Evolutionary conservation across 306 rosid genomes (phyloP), one percentile per base, ranked within the genome.

Genomic region (Cicer cuneatum): DNA sequence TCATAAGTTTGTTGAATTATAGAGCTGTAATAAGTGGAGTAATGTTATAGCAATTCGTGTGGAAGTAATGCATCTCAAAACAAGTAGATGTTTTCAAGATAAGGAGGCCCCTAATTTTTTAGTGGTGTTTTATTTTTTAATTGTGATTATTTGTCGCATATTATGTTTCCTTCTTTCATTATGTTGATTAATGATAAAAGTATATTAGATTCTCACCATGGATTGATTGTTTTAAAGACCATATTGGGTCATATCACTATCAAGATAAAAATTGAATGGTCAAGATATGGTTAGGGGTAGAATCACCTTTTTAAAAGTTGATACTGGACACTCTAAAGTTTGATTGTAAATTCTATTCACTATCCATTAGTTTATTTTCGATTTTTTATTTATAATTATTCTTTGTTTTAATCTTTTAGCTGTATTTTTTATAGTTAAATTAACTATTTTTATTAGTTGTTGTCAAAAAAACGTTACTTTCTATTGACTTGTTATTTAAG

Each of bases 141-240:
- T 62, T 43, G 59, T 66, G 58, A 66, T 71, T 72, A 57, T 45
- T 21, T 45, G 68, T 65, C 39, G 67, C 47, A 67, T 47, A 60
- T 60, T 59, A 37, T 41, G 58, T 51, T 56, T 63, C 35, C 42
- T 56, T 56, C 33, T 72, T 66, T 5, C 71, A 54, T 67, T 74
- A 61, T 47, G 68, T 33, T 59, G 59, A 56, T 71, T 71, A 71
- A 79, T 84, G 80, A 75, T 78, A 69, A n/a, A n/a, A 41, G 37
- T 4, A 68, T 11, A 71, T 67, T 67, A 41, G 82, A 71, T 80
- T 82, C 79, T 53, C 69, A 59, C 10, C 35, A 3, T 16, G 40
- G 2, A 16, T 40, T 71, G 24, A 66, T 77, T 41, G 70, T 37
- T 49, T 61, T 77, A 52, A 74, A 37, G 83, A 78, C 71, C 64